Evolutionary conservation across 2,329 filamentous ascomycete species (phyloP), one percentile per base, ranked within the genome.

Genomic region (Purpureocillium takamizusanense): DNA sequence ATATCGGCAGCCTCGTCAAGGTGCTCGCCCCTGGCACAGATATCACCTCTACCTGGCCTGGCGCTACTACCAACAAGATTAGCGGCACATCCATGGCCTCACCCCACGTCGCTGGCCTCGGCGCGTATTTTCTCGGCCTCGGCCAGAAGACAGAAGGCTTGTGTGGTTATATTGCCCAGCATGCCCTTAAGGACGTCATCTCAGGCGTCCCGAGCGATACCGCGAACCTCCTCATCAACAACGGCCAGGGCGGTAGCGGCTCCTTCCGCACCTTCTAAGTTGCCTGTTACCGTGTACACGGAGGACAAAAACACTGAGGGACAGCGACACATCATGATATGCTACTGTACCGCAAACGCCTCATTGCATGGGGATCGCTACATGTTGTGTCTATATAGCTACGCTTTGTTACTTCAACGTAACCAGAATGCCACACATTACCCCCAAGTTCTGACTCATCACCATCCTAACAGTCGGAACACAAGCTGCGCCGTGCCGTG

Each of bases 141-240:
- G 62, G 47, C 35, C 46, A 47, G 37, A 61, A 59, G 35, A 69
- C 72, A 15, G 51, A 62, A 37, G 68, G 61, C 10, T 65, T 79
- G 16, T 67, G 65, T 50, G 35, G 53, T 38, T 66, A 67, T 47
- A 66, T 79, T 45, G 52, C 59, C 46, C 50, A 54, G 36, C 59
- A 69, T 23, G 58, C 63, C 30, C 60, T 60, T 41, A 62, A 59
- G 44, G 59, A 59, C 40, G 59, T 62, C 46, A 57, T 71, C 39
- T 56, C 56, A 31, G 54, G 53, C 43, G 44, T 71, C 2, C 62
- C 61, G 37, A 57, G 49, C 43, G 60, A 63, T 44, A 74, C 69
- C 37, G 48, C 53, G 49, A 78, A 78, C 63, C 50, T 62, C 40
- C 61, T 80, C 37, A 71, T 69, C 41, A 77, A 73, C 61, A 78